Conservation (phyloP, 768 basidiomycete species). For the Ephemerocybe angulata region DNA sequence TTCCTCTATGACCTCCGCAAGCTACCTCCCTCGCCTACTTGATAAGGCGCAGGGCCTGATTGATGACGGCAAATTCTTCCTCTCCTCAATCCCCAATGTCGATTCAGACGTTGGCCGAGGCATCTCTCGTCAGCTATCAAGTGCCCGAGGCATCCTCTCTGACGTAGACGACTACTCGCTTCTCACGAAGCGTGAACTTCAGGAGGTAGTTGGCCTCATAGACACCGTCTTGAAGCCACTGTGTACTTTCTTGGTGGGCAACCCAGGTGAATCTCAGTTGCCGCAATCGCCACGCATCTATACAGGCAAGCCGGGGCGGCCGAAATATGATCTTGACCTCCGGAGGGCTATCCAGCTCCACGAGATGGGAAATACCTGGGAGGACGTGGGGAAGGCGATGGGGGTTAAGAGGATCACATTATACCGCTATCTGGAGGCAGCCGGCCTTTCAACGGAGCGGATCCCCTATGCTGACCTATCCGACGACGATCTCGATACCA, state of each 20-base stretch:
- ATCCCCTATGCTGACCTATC: slow-evolving; percentile 14
- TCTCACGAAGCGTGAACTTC: background rate
- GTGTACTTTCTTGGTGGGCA: background rate
- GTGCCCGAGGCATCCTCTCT: background rate
- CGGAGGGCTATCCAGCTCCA: slow-evolving; percentile 19
- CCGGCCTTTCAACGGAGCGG: slow-evolving; percentile 13
- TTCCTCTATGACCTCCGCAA: too few relatives aligned
- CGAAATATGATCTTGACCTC: slow-evolving; percentile 18
- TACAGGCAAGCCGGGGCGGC: slow-evolving; percentile 13
- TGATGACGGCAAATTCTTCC: slow-evolving; percentile 13
- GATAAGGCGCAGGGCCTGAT: slow-evolving; percentile 7
- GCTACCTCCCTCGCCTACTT: background rate
- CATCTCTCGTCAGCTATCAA: slow-evolving; percentile 7
- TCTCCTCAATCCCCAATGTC: slow-evolving; percentile 16
- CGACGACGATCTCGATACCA: slow-evolving; percentile 20
- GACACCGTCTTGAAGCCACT: background rate
- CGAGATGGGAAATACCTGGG: slow-evolving; percentile 23
- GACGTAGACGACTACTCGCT: background rate
- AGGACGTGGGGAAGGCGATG: slow-evolving; percentile 19
- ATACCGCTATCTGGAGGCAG: slow-evolving; percentile 16
- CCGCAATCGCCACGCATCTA: background rate
- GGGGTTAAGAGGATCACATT: slow-evolving; percentile 17
- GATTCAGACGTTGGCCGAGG: slow-evolving; percentile 13
- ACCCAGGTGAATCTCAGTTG: background rate
- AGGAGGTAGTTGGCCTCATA: background rate